These are phyloP conservation scores for Phytophthora gonapodyides DNA, from an alignment of 352 stramenopile genomes.

Conservation along the genomic window DNA sequence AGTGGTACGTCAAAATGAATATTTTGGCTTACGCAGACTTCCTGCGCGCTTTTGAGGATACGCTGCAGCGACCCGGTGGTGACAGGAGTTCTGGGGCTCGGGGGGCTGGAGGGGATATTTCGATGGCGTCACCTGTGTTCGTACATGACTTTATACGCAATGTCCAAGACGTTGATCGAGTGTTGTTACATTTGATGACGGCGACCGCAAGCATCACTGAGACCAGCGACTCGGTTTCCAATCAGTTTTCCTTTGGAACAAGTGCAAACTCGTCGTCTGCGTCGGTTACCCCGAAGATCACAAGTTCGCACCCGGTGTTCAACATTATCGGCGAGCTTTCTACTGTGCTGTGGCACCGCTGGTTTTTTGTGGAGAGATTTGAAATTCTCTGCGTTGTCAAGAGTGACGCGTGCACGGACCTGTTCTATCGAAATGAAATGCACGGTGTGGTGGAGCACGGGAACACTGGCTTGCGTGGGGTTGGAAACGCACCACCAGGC, in stretches of 20 bases:
- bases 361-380: conserved; percentile 90
- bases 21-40: conserved; percentile 83
- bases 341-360: conserved; percentile 88
- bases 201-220: conserved; percentile 55
- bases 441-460: conserved; percentile 36
- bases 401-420: conserved; percentile 59
- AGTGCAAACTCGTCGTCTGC: conserved; percentile 38
- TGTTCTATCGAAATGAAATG: conserved; percentile 69
- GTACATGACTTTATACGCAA: conserved; percentile 86
- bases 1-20: conserved; percentile 90
- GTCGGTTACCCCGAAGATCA: conserved; percentile 38
- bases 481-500: conserved; percentile 30
- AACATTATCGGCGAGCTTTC: conserved; percentile 89
- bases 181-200: conserved; percentile 85
- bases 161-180: conserved; percentile 86
- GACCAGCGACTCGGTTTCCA: conserved; percentile 47
- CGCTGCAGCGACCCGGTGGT: conserved; percentile 30
- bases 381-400: conserved; percentile 80
- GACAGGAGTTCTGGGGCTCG: conserved; percentile 13
- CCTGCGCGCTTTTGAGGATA: conserved; percentile 80
- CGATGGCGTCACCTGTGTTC: conserved; percentile 44
- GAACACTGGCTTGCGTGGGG: conserved; percentile 27
- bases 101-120: conserved; percentile 12
- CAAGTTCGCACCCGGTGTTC: conserved; percentile 84
- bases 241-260: conserved; percentile 77